Evolutionary conservation across 2,329 filamentous ascomycete species (phyloP), one percentile per base, ranked within the genome.

Genomic region (Myriosclerotinia scirpicola): DNA sequence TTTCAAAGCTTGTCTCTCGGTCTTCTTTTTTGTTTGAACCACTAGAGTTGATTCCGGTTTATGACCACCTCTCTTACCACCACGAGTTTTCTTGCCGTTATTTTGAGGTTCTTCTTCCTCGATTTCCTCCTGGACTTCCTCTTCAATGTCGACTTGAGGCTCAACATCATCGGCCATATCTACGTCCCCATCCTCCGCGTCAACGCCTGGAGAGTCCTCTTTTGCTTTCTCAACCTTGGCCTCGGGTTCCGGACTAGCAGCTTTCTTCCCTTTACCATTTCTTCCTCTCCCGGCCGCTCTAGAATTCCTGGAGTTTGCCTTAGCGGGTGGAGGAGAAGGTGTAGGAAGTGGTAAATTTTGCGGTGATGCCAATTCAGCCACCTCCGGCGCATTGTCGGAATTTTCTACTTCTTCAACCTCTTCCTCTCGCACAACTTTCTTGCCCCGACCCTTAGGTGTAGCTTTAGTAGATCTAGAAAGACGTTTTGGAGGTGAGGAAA

Each of bases 151-250:
- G 2, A 22, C 20, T 38, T 58, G 53, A 3, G 22, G 7, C 12
- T 59, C 55, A 42, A 44, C n/a, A 30, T 26, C 60, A 48, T 40
- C 62, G 15, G 22, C 44, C 38, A 60, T 40, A 5, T 48, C 54
- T 34, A 22, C 36, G 22, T 68, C 67, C 9, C 61, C 68, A 34
- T 68, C 68, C 15, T 40, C 61, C 42, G 55, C 66, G 54, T 46
- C 53, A 22, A 22, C 48, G 42, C 30, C 40, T 12, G 36, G 26
- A 30, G 52, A n/a, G 14, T 59, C 42, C 74, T 78, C 76, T 56
- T 77, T 75, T 76, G 54, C 55, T 30, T 70, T 61, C 30, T 65
- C 54, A 14, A 14, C 30, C 44, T 54, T 61, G 6, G 36, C 22
- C 15, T 60, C 59, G 36, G 59, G 46, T 34, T 50, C 66, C 34